Base-by-base conservation (phyloP, 257 asterid species). In the Cynanchum wilfordii region DNA sequence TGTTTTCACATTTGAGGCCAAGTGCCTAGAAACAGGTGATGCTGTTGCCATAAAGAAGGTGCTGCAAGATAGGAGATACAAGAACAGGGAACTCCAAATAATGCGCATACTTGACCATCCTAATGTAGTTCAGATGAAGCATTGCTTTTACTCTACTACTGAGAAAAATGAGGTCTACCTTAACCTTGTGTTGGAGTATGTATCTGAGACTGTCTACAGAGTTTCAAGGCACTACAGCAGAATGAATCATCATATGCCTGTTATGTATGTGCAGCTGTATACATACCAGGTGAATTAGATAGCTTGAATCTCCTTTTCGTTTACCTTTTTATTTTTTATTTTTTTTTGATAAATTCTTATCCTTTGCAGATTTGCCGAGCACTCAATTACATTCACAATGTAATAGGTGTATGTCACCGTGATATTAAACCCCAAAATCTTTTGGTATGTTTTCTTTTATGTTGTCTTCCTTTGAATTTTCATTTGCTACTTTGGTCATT, bases 371-470 rank as follows among this genome's bases (percentile, higher is more conserved):
- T 93, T 29, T 93, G 90, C 71, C 91, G 98, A 30, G 92, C 96
- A 3, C 82, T 91, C 49, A 88, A 87, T 80, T 93, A 91, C 79
- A 82, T 89, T 50, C 97, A 93, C 79, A 72, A 81, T 74, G 92
- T 92, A 45, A 81, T 89, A 55, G 89, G 95, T 51, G 91, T 89
- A 10, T 91, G 98, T 74, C 98, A 93, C 74, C 95, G 98, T 49
- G 98, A 93, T 84, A 93, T 93, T 79, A 93, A 93, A 75, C 97
- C 98, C 9, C 98, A 93, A 65, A 93, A 93, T 83, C 84, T 93
- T 52, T 82, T 93, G 97, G 98, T 93, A 80, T 59, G 90, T 42
- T 42, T 54, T 9, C 55, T 47, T 44, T 54, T 68, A 36, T 54
- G 13, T 29, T 67, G 45, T 30, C 15, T 1, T 65, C 11, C 11